Percentiles rank a stretch among this genome's conserved stretches.
phyloP scores from a whole-genome alignment of 768 basidiomycete species.

The Phlegmacium glaucopus region DNA sequence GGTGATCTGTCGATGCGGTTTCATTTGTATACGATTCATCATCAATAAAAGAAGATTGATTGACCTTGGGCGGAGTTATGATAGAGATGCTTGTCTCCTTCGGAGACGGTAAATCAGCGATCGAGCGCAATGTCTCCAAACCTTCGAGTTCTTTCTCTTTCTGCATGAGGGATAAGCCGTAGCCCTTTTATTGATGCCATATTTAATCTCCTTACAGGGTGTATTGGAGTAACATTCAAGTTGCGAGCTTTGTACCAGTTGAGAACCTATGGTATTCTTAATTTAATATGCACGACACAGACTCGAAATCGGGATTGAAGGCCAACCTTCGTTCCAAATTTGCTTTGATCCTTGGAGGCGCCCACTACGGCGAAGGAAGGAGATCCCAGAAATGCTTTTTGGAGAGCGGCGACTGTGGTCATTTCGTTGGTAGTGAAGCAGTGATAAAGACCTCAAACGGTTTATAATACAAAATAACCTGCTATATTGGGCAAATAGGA shows the following conservation, averaged over 20 bases:
- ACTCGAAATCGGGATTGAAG: not conserved
- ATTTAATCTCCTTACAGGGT: conserved; percentile 50
- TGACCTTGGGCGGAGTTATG: conserved; percentile 72
- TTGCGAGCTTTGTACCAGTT: conserved; percentile 69
- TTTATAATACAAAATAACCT: too few relatives aligned
- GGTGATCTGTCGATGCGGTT: conserved; percentile 50
- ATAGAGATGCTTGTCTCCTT: conserved; percentile 72
- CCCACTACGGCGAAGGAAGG: conserved; percentile 76
- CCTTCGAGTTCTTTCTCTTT: conserved; percentile 72
- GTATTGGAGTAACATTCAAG: conserved; percentile 66
- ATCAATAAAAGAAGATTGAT: conserved; percentile 2
- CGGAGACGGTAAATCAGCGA: conserved; percentile 58
- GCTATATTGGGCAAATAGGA: too few relatives aligned
- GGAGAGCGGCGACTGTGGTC: conserved; percentile 28
- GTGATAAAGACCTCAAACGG: too few relatives aligned
- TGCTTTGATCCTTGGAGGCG: conserved; percentile 74
- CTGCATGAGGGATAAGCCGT: conserved; percentile 30
- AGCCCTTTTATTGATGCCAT: not conserved
- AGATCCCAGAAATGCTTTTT: conserved; percentile 61
- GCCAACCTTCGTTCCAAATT: conserved; percentile 73
- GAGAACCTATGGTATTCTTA: conserved; percentile 48
- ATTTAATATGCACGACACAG: not conserved
- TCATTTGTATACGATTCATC: not conserved
- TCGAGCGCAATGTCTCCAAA: conserved; percentile 47
- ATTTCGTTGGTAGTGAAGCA: conserved; percentile 11